A percentile compares a stretch with the other conserved stretches of the same genome.
These are phyloP conservation scores for Testicularia cyperi DNA, from an alignment of 1,284 basidiomycete genomes.

Conservation along the genomic window DNA sequence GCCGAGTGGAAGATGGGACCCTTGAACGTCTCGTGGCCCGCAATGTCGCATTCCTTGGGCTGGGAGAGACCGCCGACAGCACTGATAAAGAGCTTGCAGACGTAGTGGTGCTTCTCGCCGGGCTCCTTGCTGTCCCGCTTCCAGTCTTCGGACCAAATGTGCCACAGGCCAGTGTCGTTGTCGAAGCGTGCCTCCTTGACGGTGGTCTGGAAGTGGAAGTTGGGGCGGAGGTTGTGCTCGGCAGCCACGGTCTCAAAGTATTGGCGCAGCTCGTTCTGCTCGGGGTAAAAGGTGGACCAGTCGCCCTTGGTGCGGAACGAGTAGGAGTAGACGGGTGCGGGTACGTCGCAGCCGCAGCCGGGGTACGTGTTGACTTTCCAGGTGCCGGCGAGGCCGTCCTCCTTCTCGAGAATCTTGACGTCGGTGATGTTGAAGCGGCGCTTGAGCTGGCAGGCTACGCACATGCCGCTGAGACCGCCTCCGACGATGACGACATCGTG, in stretches of 20 bases:
- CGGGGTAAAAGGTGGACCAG: constrained; percentile 51
- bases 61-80: constrained; percentile 54
- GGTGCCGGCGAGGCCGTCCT: constrained; percentile 36
- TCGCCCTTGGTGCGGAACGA: constrained; percentile 54
- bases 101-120: constrained; percentile 39
- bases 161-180: constrained; percentile 50
- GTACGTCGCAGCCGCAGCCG: constrained; percentile 54
- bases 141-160: constrained; percentile 42
- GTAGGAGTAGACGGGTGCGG: constrained; percentile 56
- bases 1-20: constrained; percentile 59
- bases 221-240: constrained; percentile 38
- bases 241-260: constrained; percentile 49
- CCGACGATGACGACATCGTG: constrained; percentile 55
- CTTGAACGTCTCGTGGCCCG: constrained; percentile 52
- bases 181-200: constrained; percentile 50
- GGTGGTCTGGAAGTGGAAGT: constrained; percentile 45
- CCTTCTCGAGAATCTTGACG: constrained; percentile 43
- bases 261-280: constrained; percentile 46
- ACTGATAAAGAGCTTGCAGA: constrained; percentile 51
- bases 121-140: neutral
- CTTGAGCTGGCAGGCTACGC: constrained; percentile 52
- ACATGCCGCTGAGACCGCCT: constrained; percentile 51
- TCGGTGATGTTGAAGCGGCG: constrained; percentile 41
- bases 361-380: constrained; percentile 55
- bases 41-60: constrained; percentile 52